These are phyloP conservation scores for Camptophora hylomeconis DNA, from an alignment of 2,329 filamentous ascomycete genomes.

Conservation along the genomic window DNA sequence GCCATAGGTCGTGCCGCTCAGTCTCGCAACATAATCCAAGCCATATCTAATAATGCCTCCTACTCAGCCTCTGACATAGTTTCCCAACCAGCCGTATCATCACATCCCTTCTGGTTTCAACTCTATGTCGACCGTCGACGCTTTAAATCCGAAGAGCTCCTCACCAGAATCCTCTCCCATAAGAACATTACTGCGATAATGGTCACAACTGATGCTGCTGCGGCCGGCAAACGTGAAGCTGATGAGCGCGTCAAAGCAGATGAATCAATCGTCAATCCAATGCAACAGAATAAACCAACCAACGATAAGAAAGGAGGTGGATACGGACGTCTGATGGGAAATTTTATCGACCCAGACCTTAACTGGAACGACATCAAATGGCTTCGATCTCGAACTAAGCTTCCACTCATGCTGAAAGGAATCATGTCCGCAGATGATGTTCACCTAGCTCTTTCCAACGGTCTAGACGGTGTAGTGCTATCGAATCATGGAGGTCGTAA, in stretches of 20 bases:
- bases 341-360: conserved; percentile 40
- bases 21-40: conserved; percentile 42
- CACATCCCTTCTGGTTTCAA: conserved; percentile 39
- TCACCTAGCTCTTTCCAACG: conserved; percentile 36
- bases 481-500: conserved; percentile 50
- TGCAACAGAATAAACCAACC: conserved; percentile 19
- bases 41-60: conserved; percentile 49
- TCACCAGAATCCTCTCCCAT: conserved; percentile 24
- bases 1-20: conserved; percentile 42
- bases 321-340: conserved; percentile 39
- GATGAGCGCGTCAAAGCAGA: conserved; percentile 42
- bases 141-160: conserved; percentile 34
- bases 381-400: conserved; percentile 30
- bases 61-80: conserved; percentile 44
- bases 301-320: conserved; percentile 44
- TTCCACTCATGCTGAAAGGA: conserved; percentile 46
- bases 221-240: conserved; percentile 42
- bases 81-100: conserved; percentile 23
- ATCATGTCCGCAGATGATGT: conserved; percentile 46
- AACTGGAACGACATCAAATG: conserved; percentile 43
- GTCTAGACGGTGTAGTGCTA: conserved; percentile 42
- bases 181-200: conserved; percentile 16
- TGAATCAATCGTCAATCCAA: conserved; percentile 25
- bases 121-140: conserved; percentile 42
- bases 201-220: conserved; percentile 18